Evolutionary conservation across 1,284 basidiomycete genomes (phyloP), one percentile per base, ranked within the genome.

Genomic region (Ustilago loliicola): DNA sequence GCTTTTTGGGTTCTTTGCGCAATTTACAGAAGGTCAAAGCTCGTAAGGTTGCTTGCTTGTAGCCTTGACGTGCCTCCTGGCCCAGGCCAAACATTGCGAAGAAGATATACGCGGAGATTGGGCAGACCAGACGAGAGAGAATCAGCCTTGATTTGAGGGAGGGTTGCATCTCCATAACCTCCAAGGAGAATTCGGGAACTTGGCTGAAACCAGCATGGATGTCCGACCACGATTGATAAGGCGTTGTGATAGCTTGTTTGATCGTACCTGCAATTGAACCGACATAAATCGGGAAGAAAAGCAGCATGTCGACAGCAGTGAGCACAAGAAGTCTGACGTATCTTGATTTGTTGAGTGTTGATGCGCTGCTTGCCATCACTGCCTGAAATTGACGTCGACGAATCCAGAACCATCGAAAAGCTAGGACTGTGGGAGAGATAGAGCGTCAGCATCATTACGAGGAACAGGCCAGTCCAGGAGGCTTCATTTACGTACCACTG

Each of bases 51-150:
- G 45, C 55, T 51, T 57, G 25, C 51, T 62, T 62, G 42, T 70
- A 70, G 17, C 55, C 57, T 52, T 65, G 61, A n/a, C 61, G 57
- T 17, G 61, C 52, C 50, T 70, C 67, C 10, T 52, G 30, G 11
- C 67, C 67, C 0, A 70, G 30, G 11, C 67, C 67, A 29, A 70
- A 70, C 67, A 70, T 70, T 4, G 53, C 57, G 47, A 70, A 70
- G 57, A 70, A 70, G 25, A 64, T 61, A 38, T 34, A 54, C 1
- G 30, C 67, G 3, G 61, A 59, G 2, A 70, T 13, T 1, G 67
- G 61, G 9, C 56, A 60, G 0, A 64, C 58, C 5, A 63, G 27
- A 5, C 67, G 38, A 13, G 67, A 60, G 34, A 70, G 52, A n/a
- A 64, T 55, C 7, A 70, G 42, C n/a, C 30, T 38, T 2, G 21